Percentiles rank a stretch among this genome's conserved stretches.
Conservation (phyloP, 768 basidiomycete species). For the Candolleomyces aberdarensis region DNA sequence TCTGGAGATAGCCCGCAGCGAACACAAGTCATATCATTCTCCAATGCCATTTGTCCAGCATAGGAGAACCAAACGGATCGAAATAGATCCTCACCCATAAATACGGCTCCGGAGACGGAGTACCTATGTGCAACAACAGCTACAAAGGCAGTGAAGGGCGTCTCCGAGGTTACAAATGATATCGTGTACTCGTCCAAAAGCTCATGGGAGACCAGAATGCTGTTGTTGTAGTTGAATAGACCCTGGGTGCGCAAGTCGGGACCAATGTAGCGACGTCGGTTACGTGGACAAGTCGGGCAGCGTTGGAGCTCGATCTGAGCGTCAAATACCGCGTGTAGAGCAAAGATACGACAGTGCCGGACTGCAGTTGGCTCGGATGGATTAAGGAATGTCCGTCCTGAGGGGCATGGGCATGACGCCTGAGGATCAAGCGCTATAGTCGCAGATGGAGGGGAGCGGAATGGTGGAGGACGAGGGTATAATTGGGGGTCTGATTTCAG, state of each 20-base stretch:
- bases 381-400: background rate
- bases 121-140: conserved; percentile 14
- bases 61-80: conserved; percentile 32
- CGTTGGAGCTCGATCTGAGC: conserved; percentile 13
- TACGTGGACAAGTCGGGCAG: conserved; percentile 11
- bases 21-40: conserved; percentile 22
- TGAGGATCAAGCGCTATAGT: conserved; percentile 4
- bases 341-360: conserved; percentile 12
- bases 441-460: background rate
- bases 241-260: conserved; percentile 26
- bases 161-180: conserved; percentile 30
- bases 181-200: conserved; percentile 32
- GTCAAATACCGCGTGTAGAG: background rate
- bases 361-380: background rate
- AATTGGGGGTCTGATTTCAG: conserved; percentile 9
- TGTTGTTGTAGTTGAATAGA: conserved; percentile 25
- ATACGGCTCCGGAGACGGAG: conserved; percentile 7
- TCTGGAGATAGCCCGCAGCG: conserved; percentile 25
- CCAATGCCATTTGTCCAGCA: conserved; percentile 17
- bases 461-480: conserved; percentile 1
- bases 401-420: conserved; percentile 11
- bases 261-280: conserved; percentile 21
- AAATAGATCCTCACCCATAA: conserved; percentile 28
- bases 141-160: conserved; percentile 21
- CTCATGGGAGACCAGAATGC: conserved; percentile 22